Conservation (phyloP, 2,329 filamentous ascomycete genomes). For the Apiospora phragmitis region DNA sequence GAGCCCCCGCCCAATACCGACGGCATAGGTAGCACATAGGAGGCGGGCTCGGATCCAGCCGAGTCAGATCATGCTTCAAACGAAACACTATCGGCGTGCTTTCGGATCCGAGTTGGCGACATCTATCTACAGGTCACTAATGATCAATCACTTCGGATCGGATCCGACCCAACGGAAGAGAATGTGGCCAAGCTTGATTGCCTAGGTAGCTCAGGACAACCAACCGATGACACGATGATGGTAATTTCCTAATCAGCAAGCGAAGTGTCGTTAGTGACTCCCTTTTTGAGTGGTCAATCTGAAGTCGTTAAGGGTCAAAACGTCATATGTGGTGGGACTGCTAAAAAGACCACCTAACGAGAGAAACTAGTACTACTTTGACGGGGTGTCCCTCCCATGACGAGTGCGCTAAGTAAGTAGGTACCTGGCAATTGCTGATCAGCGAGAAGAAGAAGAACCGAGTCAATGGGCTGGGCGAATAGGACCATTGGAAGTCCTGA, state of each 20-base stretch:
- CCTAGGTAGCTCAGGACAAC: not conserved
- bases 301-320: not conserved
- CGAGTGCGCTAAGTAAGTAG: not conserved
- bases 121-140: not conserved
- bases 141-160: not conserved
- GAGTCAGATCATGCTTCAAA: not conserved
- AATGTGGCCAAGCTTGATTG: no score
- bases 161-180: not conserved
- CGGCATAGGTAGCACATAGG: not conserved
- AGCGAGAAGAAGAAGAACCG: not conserved
- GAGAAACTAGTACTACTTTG: not conserved
- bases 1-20: not conserved
- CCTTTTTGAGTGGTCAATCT: not conserved
- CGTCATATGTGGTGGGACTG: not conserved
- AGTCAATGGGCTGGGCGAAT: not conserved
- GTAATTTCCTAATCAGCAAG: not conserved
- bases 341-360: not conserved
- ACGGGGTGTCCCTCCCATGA: not conserved
- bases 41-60: not conserved
- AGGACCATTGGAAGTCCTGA: not conserved
- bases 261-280: not conserved
- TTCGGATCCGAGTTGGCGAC: not conserved
- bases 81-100: not conserved
- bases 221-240: not conserved
- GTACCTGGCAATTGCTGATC: not conserved